Percentiles rank a stretch among this genome's conserved stretches.
phyloP scores from a whole-genome alignment of 257 asterid genomes.

The Ophiorrhiza pumila region DNA sequence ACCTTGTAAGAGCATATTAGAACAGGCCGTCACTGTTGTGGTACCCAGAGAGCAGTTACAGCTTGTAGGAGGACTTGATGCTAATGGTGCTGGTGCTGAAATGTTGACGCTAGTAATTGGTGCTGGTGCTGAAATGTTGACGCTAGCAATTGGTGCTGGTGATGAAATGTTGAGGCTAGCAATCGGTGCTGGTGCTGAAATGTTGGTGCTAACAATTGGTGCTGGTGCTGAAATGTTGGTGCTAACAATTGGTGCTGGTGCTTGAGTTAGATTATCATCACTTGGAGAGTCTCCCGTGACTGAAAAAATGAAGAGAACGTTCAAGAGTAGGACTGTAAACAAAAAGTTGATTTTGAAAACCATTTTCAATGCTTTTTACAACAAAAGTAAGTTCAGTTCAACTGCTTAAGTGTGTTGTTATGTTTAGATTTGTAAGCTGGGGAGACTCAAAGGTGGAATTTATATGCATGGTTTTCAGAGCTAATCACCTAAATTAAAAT shows the following conservation, averaged over 20 bases:
- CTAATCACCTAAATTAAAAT: too few species aligned
- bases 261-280: background rate
- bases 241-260: slow-evolving; percentile 4
- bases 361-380: too few species aligned
- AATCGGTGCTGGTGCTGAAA: background rate
- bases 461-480: too few species aligned
- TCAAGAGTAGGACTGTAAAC: background rate
- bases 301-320: background rate
- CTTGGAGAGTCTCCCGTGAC: slow-evolving; percentile 1
- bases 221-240: background rate
- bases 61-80: background rate
- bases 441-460: too few species aligned
- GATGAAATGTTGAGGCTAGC: too few species aligned
- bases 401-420: too few species aligned
- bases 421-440: too few species aligned
- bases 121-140: background rate
- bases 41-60: background rate
- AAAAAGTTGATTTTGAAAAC: too few species aligned
- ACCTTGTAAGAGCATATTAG: background rate
- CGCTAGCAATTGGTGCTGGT: background rate
- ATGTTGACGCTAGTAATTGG: background rate
- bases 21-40: background rate
- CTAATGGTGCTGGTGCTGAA: background rate
- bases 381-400: too few species aligned
- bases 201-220: background rate